phyloP scores from a whole-genome alignment of 768 basidiomycete species.

The Candolleomyces aberdarensis region DNA sequence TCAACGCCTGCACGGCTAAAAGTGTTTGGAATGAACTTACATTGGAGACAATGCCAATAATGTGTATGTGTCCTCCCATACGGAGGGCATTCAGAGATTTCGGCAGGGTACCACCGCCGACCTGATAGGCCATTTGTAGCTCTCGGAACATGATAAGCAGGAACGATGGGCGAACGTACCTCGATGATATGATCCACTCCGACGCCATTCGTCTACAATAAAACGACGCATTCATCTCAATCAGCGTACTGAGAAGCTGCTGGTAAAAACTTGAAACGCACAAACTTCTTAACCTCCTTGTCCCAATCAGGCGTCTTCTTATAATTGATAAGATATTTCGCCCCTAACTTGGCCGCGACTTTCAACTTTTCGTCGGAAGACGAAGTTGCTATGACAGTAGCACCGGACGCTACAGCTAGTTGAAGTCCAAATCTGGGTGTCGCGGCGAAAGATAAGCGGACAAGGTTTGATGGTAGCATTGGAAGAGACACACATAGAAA shows the following conservation, averaged over 20 bases:
- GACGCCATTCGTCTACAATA: conserved; percentile 24
- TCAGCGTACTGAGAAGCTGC: neutral
- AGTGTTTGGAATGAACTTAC: conserved; percentile 11
- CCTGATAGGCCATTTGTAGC: too few species aligned
- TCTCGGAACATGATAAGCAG: conserved; percentile 24
- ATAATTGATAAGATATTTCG: conserved; percentile 60
- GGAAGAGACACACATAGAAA: conserved; percentile 40
- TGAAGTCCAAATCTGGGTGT: conserved; percentile 49
- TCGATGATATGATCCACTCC: conserved; percentile 34
- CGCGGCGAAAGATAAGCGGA: neutral
- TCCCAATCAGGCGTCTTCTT: conserved; percentile 57
- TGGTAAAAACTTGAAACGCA: conserved; percentile 18
- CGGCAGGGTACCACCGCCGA: conserved; percentile 34
- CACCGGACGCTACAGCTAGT: conserved; percentile 60
- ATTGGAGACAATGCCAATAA: conserved; percentile 44
- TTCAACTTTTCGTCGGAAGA: conserved; percentile 66
- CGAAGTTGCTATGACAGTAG: conserved; percentile 63
- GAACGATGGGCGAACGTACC: conserved; percentile 16
- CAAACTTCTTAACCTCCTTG: conserved; percentile 42
- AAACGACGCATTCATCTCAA: neutral
- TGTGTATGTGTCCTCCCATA: conserved; percentile 37
- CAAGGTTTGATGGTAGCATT: neutral
- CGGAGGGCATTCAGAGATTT: conserved; percentile 34
- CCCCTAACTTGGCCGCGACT: conserved; percentile 50
- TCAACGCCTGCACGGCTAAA: neutral